phyloP scores from a whole-genome alignment of 495 filamentous ascomycete genomes.

The Daldinia vernicosa region DNA sequence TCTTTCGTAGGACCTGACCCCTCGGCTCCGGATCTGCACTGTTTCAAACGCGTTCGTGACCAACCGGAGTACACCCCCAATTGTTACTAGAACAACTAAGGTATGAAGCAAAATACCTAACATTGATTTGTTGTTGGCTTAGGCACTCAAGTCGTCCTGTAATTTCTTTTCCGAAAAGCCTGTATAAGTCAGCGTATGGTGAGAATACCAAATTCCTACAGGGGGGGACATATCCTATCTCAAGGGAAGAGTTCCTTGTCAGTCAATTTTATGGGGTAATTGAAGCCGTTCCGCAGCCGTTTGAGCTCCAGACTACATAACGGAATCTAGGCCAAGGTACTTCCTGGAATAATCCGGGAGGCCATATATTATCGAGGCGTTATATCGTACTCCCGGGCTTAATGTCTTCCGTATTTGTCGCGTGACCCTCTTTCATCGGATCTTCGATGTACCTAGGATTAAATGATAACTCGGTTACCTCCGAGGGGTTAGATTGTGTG shows the following conservation, averaged over 20 bases:
- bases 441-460: constrained; percentile 22
- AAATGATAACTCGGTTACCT: constrained; percentile 30
- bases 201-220: constrained; percentile 10
- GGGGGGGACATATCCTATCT: constrained; percentile 12
- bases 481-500: constrained; percentile 16
- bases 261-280: constrained; percentile 18
- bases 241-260: constrained; percentile 4
- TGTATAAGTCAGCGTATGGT: constrained; percentile 10
- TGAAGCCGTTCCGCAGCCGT: constrained; percentile 30
- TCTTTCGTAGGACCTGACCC: constrained; percentile 2
- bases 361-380: not conserved
- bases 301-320: constrained; percentile 18
- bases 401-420: not conserved
- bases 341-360: not conserved
- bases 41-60: constrained; percentile 20
- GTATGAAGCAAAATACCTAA: not conserved
- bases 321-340: constrained; percentile 34
- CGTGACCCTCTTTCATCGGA: constrained; percentile 3
- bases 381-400: not conserved
- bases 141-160: constrained; percentile 1
- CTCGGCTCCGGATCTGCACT: constrained; percentile 24
- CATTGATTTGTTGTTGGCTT: constrained; percentile 11
- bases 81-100: constrained; percentile 5
- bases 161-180: constrained; percentile 17
- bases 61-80: constrained; percentile 7